These are phyloP conservation scores for Niveomyces coronatus DNA, from an alignment of 2,329 filamentous ascomycete genomes.

Conservation along the genomic window DNA sequence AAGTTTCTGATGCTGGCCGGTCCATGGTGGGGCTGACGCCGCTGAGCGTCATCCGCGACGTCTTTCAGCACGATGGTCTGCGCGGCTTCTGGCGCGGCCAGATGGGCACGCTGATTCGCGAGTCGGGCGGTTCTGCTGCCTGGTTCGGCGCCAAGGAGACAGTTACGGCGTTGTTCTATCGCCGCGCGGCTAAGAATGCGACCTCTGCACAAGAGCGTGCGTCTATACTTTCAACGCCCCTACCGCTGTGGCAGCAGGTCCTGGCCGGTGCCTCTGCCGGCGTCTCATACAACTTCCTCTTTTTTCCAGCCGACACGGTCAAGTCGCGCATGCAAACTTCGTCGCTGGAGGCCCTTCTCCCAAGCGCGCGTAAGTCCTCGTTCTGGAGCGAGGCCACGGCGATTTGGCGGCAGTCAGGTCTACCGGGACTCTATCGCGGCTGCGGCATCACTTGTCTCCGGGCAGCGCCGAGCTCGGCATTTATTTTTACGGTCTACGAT, in stretches of 20 bases:
- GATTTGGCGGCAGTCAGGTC: slow-evolving; percentile 73
- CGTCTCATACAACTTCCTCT: slow-evolving; percentile 91
- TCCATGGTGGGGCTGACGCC: slow-evolving; percentile 47
- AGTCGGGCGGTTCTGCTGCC: slow-evolving; percentile 84
- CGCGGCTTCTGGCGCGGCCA: slow-evolving; percentile 93
- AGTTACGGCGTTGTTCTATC: slow-evolving; percentile 59
- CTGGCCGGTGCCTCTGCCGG: slow-evolving; percentile 79
- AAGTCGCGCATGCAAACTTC: slow-evolving; percentile 95
- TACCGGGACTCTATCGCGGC: slow-evolving; percentile 81
- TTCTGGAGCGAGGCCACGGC: slow-evolving; percentile 63
- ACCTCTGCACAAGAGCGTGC: slow-evolving; percentile 29
- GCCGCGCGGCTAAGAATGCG: slow-evolving; percentile 36
- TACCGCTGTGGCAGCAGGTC: slow-evolving; percentile 82
- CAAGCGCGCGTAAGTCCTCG: slow-evolving; percentile 44
- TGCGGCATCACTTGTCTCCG: slow-evolving; percentile 88
- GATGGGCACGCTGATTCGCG: slow-evolving; percentile 82
- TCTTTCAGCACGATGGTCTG: slow-evolving; percentile 75
- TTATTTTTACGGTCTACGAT: slow-evolving; percentile 96
- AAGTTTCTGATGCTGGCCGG: slow-evolving; percentile 51
- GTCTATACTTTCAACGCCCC: slow-evolving; percentile 35
- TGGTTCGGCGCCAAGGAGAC: slow-evolving; percentile 94
- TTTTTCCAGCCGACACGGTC: slow-evolving; percentile 95
- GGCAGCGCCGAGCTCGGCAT: slow-evolving; percentile 88
- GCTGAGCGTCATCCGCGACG: slow-evolving; percentile 60
- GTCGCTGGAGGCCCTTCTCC: slow-evolving; percentile 51